phyloP scores from a whole-genome alignment of 129 eudicot species.

The sunflower (Helianthus annuus) region DNA sequence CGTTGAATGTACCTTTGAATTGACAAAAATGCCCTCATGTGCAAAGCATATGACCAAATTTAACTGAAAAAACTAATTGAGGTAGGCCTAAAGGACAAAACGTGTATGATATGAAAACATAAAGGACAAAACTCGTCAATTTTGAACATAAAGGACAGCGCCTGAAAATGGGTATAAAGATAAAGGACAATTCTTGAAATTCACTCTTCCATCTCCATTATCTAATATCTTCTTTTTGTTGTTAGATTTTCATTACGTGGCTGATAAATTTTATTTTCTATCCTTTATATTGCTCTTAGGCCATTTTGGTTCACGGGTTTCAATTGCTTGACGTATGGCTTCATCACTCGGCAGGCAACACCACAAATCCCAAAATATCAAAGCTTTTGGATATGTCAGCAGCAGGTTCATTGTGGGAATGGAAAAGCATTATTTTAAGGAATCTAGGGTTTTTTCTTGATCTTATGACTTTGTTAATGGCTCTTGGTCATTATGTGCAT shows the following conservation, averaged over 20 bases:
- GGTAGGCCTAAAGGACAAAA: no score
- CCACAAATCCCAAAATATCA: constrained; percentile 51
- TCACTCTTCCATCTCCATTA: constrained; percentile 20
- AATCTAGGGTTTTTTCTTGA: constrained; percentile 85
- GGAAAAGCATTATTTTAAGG: constrained; percentile 75
- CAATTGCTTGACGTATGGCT: constrained; percentile 82
- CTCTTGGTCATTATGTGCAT: constrained; percentile 88
- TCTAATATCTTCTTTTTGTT: not conserved
- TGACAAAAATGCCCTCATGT: no score
- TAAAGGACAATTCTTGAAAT: no score
- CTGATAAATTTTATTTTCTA: constrained; percentile 21
- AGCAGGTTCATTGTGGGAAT: constrained; percentile 86
- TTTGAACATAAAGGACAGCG: no score
- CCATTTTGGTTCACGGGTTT: constrained; percentile 86
- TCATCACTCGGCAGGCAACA: constrained; percentile 64
- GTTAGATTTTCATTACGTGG: not conserved
- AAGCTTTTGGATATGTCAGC: constrained; percentile 70
- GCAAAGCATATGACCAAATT: no score
- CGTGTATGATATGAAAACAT: no score
- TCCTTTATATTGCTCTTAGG: constrained; percentile 38
- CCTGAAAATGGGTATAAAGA: no score
- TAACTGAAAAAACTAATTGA: no score
- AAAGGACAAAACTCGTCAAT: no score
- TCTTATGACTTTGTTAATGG: constrained; percentile 88
- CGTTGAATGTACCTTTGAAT: no score